These are phyloP conservation scores for Schizophyllum commune DNA, from an alignment of 1,284 basidiomycete genomes.

Conservation along the genomic window DNA sequence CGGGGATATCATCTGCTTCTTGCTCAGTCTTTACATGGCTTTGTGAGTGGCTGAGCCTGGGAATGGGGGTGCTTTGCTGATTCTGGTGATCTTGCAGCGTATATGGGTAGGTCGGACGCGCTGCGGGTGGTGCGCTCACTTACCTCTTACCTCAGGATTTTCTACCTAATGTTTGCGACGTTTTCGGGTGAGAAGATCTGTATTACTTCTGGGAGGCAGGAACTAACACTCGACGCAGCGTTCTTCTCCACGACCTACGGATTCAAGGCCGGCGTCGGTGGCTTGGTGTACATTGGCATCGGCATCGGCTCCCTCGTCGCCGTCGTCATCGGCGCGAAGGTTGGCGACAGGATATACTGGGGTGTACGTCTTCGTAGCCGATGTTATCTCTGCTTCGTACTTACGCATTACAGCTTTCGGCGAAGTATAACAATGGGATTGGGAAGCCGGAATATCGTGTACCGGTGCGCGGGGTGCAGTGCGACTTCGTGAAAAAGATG, in stretches of 20 bases:
- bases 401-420: constrained; percentile 40
- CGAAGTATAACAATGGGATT: constrained; percentile 47
- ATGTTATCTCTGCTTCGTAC: neutral
- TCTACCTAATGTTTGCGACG: constrained; percentile 68
- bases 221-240: constrained; percentile 16
- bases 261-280: constrained; percentile 43
- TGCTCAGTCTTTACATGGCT: constrained; percentile 43
- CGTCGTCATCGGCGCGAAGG: constrained; percentile 38
- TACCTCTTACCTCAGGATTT: constrained; percentile 45
- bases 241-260: constrained; percentile 43
- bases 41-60: constrained; percentile 23
- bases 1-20: constrained; percentile 39
- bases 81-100: too few relatives aligned
- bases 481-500: too few relatives aligned
- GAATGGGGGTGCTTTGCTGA: too few relatives aligned
- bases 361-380: constrained; percentile 32
- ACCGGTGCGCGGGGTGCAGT: constrained; percentile 22
- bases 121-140: too few relatives aligned
- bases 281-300: constrained; percentile 51
- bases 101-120: too few relatives aligned
- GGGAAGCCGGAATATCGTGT: constrained; percentile 68
- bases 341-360: constrained; percentile 42
- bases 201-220: too few relatives aligned
- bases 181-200: constrained; percentile 24
- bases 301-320: constrained; percentile 51